phyloP scores from a whole-genome alignment of 1,284 basidiomycete species.

The Boletellus deceptivus region DNA sequence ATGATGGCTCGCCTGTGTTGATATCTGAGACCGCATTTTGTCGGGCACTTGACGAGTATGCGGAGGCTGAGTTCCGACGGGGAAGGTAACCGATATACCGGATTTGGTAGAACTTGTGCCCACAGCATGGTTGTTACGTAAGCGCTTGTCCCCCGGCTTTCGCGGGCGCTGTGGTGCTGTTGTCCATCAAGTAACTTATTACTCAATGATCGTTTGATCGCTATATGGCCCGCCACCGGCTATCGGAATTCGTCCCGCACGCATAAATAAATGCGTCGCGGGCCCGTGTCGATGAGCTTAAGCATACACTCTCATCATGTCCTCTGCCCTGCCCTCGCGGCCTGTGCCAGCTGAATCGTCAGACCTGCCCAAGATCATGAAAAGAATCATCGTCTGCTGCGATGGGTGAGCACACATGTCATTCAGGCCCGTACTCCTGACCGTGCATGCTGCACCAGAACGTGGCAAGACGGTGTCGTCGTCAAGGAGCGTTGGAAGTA shows the following conservation, averaged over 20 bases:
- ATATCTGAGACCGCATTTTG: constrained; percentile 59
- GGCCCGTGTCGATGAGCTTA: background rate
- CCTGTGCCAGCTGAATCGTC: background rate
- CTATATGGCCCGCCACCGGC: too few relatives aligned
- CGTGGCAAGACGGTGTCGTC: constrained; percentile 46
- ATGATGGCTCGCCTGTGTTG: constrained; percentile 7
- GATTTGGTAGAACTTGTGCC: constrained; percentile 6
- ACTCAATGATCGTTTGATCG: too few relatives aligned
- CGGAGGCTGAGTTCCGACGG: constrained; percentile 68
- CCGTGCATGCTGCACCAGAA: constrained; percentile 13
- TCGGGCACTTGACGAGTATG: constrained; percentile 66
- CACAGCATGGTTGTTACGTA: background rate
- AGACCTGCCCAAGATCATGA: constrained; percentile 35
- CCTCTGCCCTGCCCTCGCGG: constrained; percentile 1
- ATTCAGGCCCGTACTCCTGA: background rate
- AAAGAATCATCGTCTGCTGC: constrained; percentile 66
- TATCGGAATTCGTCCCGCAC: background rate
- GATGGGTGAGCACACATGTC: constrained; percentile 51
- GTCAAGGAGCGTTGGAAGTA: constrained; percentile 50
- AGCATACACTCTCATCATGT: constrained; percentile 12
- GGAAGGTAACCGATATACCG: constrained; percentile 49
- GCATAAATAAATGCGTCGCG: constrained; percentile 27
- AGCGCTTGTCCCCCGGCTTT: too few relatives aligned
- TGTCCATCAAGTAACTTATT: too few relatives aligned
- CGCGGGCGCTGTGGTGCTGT: too few relatives aligned